Conservation (phyloP, 371 early-diverging fungal species). For the Dentiscutata heterogama region DNA sequence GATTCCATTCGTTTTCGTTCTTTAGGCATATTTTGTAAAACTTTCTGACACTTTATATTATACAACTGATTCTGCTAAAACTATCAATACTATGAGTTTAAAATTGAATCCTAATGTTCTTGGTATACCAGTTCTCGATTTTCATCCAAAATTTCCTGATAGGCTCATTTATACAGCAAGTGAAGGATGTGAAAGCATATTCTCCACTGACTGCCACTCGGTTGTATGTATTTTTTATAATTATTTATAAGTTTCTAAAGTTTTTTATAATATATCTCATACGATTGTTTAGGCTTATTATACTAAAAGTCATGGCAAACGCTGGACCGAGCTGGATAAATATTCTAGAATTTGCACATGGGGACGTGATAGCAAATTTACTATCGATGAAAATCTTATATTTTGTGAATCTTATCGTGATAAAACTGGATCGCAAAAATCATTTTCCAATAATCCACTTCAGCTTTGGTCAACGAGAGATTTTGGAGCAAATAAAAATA, state of each 20-base stretch:
- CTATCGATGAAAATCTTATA: conserved; percentile 63
- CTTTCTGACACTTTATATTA: conserved; percentile 64
- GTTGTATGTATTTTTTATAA: neutral
- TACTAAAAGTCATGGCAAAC: conserved; percentile 75
- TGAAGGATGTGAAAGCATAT: conserved; percentile 58
- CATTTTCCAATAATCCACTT: conserved; percentile 56
- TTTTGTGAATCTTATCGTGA: conserved; percentile 77
- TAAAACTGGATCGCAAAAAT: conserved; percentile 68
- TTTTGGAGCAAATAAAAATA: conserved; percentile 63
- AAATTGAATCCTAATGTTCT: conserved; percentile 71
- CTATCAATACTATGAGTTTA: conserved; percentile 63
- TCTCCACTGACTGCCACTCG: conserved; percentile 66
- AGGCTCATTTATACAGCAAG: conserved; percentile 86
- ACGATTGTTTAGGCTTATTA: conserved; percentile 66
- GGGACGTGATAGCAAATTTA: conserved; percentile 73
- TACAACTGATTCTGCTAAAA: conserved; percentile 79
- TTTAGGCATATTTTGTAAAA: conserved; percentile 78
- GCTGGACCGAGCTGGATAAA: conserved; percentile 75
- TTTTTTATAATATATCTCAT: neutral
- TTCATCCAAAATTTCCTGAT: conserved; percentile 81
- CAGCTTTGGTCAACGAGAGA: conserved; percentile 66
- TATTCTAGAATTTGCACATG: conserved; percentile 84
- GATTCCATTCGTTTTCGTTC: neutral
- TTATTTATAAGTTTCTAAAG: neutral
- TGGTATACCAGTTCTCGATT: conserved; percentile 69